Base-by-base conservation (phyloP, 2,329 filamentous ascomycete genomes). In the Clonostachys byssicola region DNA sequence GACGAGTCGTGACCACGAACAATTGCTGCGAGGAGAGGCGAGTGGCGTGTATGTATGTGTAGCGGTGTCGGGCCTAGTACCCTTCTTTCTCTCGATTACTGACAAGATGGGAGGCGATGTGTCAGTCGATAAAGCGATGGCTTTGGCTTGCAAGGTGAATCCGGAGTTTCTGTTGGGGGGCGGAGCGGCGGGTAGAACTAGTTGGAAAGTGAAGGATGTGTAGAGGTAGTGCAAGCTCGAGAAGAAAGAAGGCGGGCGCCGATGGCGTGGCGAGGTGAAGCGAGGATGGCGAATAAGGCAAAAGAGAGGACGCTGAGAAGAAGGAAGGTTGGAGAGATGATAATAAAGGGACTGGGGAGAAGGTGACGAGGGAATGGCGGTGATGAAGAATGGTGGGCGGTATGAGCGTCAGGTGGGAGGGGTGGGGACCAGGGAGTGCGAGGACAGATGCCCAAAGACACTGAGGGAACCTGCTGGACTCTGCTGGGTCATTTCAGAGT, bases 351-450 rank as follows among this genome's bases (percentile, higher is more conserved):
- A 56, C 49, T 42, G 34, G 44, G 49, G 48, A 51, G 50, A 51
- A 58, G 54, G 52, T 20, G 51, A 51, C 54, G 49, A 57, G 55
- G 56, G 56, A 63, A 61, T 56, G 58, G 60, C 62, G 63, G 62
- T 63, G 63, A 64, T 65, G 60, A 55, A 60, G 60, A 56, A 46
- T 54, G 50, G 56, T 61, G 56, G 61, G 57, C 20, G 35, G 23
- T 30, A 30, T 30, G 23, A 30, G 23, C 23, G 23, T 30, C 23
- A 30, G 23, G 23, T 30, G 23, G 23, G 10, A 9, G 23, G 23
- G 23, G 23, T 30, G 23, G 23, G 23, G 23, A 30, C 8, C 23
- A 30, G 23, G 23, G 23, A 30, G 23, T 30, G 23, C 23, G 23
- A 30, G 23, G 23, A 30, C 23, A 30, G 23, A 30, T 30, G 23